A percentile compares a stretch with the other conserved stretches of the same genome.
Conservation (phyloP, 2,329 filamentous ascomycete species). For the Cordyceps sp. region DNA sequence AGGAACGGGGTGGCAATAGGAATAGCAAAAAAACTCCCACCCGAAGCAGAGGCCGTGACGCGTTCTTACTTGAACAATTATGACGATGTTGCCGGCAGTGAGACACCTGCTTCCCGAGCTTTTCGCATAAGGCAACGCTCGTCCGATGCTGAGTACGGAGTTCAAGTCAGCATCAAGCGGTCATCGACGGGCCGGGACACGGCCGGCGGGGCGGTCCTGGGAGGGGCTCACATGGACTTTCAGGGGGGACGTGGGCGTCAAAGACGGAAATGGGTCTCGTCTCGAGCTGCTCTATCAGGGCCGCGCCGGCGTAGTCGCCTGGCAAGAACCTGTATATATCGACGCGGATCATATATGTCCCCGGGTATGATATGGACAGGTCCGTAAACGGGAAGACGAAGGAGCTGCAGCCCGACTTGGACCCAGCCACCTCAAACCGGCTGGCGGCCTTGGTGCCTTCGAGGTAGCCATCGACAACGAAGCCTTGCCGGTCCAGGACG, state of each 20-base stretch:
- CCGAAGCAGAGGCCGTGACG: background rate
- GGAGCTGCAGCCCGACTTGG: slow-evolving; percentile 2
- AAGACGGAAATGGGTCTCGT: slow-evolving; percentile 5
- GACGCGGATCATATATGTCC: slow-evolving; percentile 11
- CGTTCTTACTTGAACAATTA: background rate
- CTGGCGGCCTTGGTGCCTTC: slow-evolving; percentile 6
- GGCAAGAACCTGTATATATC: slow-evolving; percentile 11
- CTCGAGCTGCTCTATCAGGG: slow-evolving; percentile 5
- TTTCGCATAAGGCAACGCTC: background rate
- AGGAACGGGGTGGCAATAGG: no score
- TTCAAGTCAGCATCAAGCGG: no score
- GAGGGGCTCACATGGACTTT: slow-evolving; percentile 3
- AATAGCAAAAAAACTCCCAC: background rate
- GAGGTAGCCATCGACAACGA: slow-evolving; percentile 7
- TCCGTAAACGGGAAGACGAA: slow-evolving; percentile 11
- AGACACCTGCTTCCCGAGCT: background rate
- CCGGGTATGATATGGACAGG: slow-evolving; percentile 7
- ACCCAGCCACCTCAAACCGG: slow-evolving; percentile 4
- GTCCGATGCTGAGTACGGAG: background rate
- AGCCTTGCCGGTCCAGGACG: slow-evolving; percentile 6
- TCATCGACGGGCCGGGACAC: background rate
- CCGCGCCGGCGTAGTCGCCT: slow-evolving; percentile 3
- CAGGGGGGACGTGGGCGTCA: slow-evolving; percentile 2
- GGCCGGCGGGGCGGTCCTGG: background rate
- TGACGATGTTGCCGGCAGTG: background rate